A percentile compares a stretch with the other conserved stretches of the same genome.
These are phyloP conservation scores for Saccharomyces hybrid DNA, from an alignment of 1,139 yeast species.

Conservation along the genomic window DNA sequence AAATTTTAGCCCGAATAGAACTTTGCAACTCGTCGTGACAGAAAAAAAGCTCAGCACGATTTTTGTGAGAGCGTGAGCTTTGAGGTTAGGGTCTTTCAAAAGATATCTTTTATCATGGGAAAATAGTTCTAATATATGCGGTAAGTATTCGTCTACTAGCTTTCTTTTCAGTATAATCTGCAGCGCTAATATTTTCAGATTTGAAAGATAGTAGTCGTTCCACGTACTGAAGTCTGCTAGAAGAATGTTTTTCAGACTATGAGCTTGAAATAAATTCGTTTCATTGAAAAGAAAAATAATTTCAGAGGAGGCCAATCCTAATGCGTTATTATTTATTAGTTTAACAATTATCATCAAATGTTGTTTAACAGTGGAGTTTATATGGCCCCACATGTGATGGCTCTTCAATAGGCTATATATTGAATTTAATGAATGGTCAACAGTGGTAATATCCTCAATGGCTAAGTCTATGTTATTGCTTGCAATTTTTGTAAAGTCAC, in stretches of 20 bases:
- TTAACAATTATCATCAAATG: slow-evolving; percentile 24
- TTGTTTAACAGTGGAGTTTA: slow-evolving; percentile 15
- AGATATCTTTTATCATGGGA: slow-evolving; percentile 24
- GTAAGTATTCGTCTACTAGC: slow-evolving; percentile 8
- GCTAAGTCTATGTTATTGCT: neutral
- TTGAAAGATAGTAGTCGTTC: slow-evolving; percentile 21
- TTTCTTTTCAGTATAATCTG: slow-evolving; percentile 24
- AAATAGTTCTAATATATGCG: slow-evolving; percentile 18
- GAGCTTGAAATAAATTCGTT: slow-evolving; percentile 14
- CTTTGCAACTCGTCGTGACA: slow-evolving; percentile 16
- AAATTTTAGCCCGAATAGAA: slow-evolving; percentile 27
- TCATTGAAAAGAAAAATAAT: slow-evolving; percentile 20
- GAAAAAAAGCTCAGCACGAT: slow-evolving; percentile 25
- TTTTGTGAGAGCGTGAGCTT: slow-evolving; percentile 20
- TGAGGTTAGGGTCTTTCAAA: slow-evolving; percentile 15
- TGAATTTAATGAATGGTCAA: slow-evolving; percentile 7
- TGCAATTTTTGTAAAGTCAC: neutral
- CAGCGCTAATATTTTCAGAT: slow-evolving; percentile 24
- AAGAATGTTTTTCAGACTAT: slow-evolving; percentile 18
- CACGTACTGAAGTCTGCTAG: slow-evolving; percentile 21
- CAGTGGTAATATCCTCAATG: neutral
- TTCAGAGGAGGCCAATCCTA: slow-evolving; percentile 12
- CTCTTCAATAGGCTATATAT: slow-evolving; percentile 6
- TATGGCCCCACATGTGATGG: slow-evolving; percentile 15
- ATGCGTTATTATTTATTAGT: slow-evolving; percentile 13